Base-by-base conservation (phyloP, 2,329 filamentous ascomycete genomes). In the Ophiostoma piceae region DNA sequence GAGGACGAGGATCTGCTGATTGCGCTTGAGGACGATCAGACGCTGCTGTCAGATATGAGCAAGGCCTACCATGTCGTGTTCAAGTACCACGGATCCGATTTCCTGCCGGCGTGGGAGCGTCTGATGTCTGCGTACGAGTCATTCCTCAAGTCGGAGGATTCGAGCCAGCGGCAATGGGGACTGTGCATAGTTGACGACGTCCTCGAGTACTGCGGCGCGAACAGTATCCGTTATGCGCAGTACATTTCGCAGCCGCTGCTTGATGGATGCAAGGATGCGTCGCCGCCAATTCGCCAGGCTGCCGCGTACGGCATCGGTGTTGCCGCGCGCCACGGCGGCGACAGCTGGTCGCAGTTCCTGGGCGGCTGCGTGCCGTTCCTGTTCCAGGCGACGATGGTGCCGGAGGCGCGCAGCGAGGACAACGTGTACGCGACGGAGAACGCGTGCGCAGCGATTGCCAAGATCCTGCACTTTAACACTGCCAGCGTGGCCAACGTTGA, bases 11-110 rank as follows among this genome's bases (percentile, higher is more conserved):
- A 97, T 68, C 87, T 90, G 64, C 84, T 96, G 41, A 90, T 96
- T 75, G 95, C 94, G 14, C 94, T 99, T 66, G 95, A 99, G 79
- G 95, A 99, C 75, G 95, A 99, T 77, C 94, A 98, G 80, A 97
- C 93, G 29, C 85, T 99, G 22, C 85, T 99, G 62, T 97, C 94
- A 1, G 95, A 99, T 77, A 99, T 99, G 95, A 99, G 99, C 87
- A 99, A 99, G 84, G 94, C 95, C 0, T 99, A 96, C 86, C 95
- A 99, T 80, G 94, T 93, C 72, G 92, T 99, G 74, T 99, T 99
- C 85, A 98, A 98, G 84, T 94, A 97, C 81, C 93, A 97, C 78
- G 92, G 92, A 32, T 84, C 88, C 11, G 83, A 85, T 12, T 99
- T 99, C 84, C 84, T 99, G 69, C 90, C 89, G 5, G 84, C 92